Evolutionary conservation across 2,329 filamentous ascomycete genomes (phyloP), one percentile per base, ranked within the genome.

Genomic region (Calonectria henricotiae): DNA sequence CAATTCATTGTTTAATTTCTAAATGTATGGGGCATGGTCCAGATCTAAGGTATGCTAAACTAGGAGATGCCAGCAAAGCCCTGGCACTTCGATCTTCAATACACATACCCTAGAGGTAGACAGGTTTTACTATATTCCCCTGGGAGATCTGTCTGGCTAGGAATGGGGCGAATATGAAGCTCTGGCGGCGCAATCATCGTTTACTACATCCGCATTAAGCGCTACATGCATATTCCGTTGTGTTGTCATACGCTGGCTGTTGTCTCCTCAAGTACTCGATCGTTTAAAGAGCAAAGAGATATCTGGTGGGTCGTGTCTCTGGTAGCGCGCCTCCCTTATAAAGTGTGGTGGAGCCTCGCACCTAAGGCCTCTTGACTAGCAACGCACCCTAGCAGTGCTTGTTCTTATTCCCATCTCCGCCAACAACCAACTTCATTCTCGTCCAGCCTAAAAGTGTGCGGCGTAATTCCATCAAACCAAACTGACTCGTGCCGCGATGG

Each of bases 251-350:
- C 35, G 51, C 32, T 20, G 4, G 27, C 15, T 55, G 32, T 55
- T 55, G 30, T 55, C 51, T 37, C 51, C 55, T 25, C 35, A 60
- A 60, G 43, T 41, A 55, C 41, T 41, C 20, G 20, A 20, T 9
- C 20, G 32, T 12, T 13, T 35, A 27, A 60, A 60, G 55, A 30
- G 35, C 13, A 43, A 60, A 43, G 37, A 43, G 25, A 39, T 27
- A 27, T 60, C 27, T 30, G 41, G 58, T 47, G 60, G 60, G 41
- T 47, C 20, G 27, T 11, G 17, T 62, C 55, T 20, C 20, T 39
- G 12, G 35, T 54, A 46, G 62, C 61, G 46, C 23, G 17, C 62
- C 46, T 51, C 46, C 44, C 44, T 62, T 63, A 20, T n/a, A 17
- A 60, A 20, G 37, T 43, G 32, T 43, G 37, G 55, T 60, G 55